Conservation (phyloP, 2,329 filamentous ascomycete species). For the Cytospora piceae region DNA sequence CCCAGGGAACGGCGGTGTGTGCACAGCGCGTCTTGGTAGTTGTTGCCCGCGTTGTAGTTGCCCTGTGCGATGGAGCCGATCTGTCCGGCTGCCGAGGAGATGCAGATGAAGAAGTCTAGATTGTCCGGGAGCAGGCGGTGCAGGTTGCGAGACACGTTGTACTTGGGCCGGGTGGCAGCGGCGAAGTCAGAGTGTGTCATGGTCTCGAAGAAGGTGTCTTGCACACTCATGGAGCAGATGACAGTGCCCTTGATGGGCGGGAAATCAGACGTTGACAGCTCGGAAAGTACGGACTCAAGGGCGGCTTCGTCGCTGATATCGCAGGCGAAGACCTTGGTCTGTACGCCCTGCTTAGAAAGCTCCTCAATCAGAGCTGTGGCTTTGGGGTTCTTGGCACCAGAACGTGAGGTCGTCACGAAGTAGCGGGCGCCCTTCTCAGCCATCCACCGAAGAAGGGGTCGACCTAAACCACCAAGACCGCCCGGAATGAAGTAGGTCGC, state of each 20-base stretch:
- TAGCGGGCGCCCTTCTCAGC: slow-evolving; percentile 7
- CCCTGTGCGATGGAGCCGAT: slow-evolving; percentile 39
- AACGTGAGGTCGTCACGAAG: slow-evolving; percentile 9
- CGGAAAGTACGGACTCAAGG: background rate
- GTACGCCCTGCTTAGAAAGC: background rate
- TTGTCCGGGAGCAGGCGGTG: slow-evolving; percentile 36
- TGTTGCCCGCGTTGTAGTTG: slow-evolving; percentile 39
- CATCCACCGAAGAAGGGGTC: slow-evolving; percentile 9
- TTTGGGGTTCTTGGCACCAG: background rate
- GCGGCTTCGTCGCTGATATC: slow-evolving; percentile 9
- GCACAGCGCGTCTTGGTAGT: slow-evolving; percentile 38
- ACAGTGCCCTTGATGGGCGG: slow-evolving; percentile 9
- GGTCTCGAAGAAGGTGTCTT: slow-evolving; percentile 40
- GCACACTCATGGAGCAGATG: slow-evolving; percentile 16
- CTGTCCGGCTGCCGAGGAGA: slow-evolving; percentile 37
- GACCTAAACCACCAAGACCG: slow-evolving; percentile 10
- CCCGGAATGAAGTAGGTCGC: slow-evolving; percentile 10
- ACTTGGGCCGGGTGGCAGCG: slow-evolving; percentile 36
- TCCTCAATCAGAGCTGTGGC: slow-evolving; percentile 4
- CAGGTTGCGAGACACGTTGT: slow-evolving; percentile 37
- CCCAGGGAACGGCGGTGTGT: slow-evolving; percentile 36
- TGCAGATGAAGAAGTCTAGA: slow-evolving; percentile 38
- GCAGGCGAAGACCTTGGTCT: slow-evolving; percentile 10
- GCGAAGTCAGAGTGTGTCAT: slow-evolving; percentile 36
- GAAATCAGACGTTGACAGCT: background rate